Base-by-base conservation (phyloP, 225 moss, liverwort and hornwort species). In the Marchantia paleacea region DNA sequence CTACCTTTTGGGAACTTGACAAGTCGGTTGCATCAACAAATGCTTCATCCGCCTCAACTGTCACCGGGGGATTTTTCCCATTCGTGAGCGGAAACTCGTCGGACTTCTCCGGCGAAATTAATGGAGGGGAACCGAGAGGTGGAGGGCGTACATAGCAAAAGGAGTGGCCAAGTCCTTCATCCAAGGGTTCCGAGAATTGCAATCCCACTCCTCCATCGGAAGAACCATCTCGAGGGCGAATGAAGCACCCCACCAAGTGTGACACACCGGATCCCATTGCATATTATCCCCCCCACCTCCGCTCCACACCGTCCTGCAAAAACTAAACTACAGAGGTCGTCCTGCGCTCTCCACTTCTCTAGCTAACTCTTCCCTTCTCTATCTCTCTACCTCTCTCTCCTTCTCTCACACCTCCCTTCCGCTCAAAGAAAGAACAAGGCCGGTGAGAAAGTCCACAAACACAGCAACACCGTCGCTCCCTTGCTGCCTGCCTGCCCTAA, bases 121-220 rank as follows among this genome's bases (percentile, higher is more conserved):
- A 61, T 7, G 83, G 28, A 22, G 91, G 87, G 15, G 91, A 90
- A 61, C 87, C 93, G 0, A 88, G 81, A 66, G 84, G 87, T 31
- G 86, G 88, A 48, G 92, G 99, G 25, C 99, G 88, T 11, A 99
- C 94, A 65, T 99, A 99, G 78, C 94, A 99, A 77, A 99, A 99
- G 9, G 99, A 99, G 76, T 99, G 99, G 10, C 99, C 99, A 81
- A 99, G 81, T 25, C 99, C 99, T 87, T 95, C 99, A 80, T 99
- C 99, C 86, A 97, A 31, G 47, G 95, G 93, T 73, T 95, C 95
- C 65, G 99, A 94, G 79, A 92, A 99, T 80, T 91, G 92, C 82
- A 99, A 77, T 84, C 89, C 94, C 79, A 87, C 60, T 82, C 89
- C 76, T 82, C 87, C 63, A 64, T 80, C 84, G 75, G 47, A 49